These are phyloP conservation scores for Umbellularia californica DNA, from an alignment of 164 flowering plant species.

Conservation along the genomic window DNA sequence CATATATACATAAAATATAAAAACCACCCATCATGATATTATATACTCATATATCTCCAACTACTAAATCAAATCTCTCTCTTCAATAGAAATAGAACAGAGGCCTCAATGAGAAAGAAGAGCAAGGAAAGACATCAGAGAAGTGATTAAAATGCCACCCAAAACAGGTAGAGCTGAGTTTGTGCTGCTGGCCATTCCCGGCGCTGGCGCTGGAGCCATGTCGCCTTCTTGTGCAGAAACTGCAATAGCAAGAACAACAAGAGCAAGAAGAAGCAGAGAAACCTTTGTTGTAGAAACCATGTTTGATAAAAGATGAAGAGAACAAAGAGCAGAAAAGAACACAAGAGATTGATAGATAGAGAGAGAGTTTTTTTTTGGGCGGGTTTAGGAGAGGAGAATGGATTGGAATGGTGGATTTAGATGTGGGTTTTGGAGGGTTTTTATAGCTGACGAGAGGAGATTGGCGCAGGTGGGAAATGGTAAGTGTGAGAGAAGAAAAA, in stretches of 20 bases:
- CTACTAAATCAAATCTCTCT: no score
- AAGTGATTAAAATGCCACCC: background rate
- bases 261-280: background rate
- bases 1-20: no score
- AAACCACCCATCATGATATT: no score
- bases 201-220: background rate
- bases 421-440: background rate
- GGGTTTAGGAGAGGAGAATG: no score
- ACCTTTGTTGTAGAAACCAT: background rate
- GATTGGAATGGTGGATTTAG: background rate
- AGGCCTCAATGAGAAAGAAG: background rate
- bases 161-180: background rate
- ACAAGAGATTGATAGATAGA: background rate
- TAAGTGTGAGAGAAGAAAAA: background rate
- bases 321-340: no score
- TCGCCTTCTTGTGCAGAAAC: background rate
- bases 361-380: background rate
- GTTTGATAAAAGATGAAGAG: background rate
- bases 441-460: background rate
- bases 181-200: background rate
- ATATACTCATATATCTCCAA: no score
- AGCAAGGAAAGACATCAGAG: slow-evolving; percentile 1
- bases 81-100: no score
- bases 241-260: background rate
- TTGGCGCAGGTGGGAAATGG: background rate